Base-by-base conservation (phyloP, 768 basidiomycete species). In the Trametes punicea region DNA sequence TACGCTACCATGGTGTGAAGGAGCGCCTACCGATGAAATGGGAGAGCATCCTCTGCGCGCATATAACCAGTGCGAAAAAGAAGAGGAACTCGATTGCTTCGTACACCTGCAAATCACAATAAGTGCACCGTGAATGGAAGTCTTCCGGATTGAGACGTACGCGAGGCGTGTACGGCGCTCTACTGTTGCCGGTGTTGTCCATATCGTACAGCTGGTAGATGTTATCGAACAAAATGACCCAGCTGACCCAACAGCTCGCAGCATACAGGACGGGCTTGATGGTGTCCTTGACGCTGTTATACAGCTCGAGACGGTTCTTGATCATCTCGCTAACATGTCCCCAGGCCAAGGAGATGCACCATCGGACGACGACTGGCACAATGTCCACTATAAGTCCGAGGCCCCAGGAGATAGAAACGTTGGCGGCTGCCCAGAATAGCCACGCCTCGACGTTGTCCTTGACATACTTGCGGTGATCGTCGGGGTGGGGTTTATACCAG, bases 361-460 rank as follows among this genome's bases (percentile, higher is more conserved):
- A 75, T 36, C 76, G 80, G 47, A 75, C 62, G 47, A 85, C 45
- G 39, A 77, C 72, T 10, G 89, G 88, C 48, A 88, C 69, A 50
- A 90, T 69, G 66, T 90, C 86, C 62, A 90, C 73, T 56, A 86
- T 71, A 71, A 88, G 73, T 18, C 85, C 90, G 30, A 92, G 81
- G 58, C 77, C 85, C 89, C 89, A 92, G 2, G 88, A 90, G 48
- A 90, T 77, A 55, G 88, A 73, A 48, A 90, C 73, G 67, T 92
- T 90, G 34, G 85, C 79, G 4, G 88, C 90, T 6, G 81, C 82
- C 88, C 89, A 92, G 69, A 88, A 88, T 2, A 90, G 74, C 89
- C 89, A 92, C 3, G 87, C 85, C 67, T 86, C 75, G 41, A 87
- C 68, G 66, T 86, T 90, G 59, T 84, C 78, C 51, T 78, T 78